Evolutionary conservation across 768 basidiomycete species (phyloP), one percentile per base, ranked within the genome.

Genomic region (Leccinum rimulosum): DNA sequence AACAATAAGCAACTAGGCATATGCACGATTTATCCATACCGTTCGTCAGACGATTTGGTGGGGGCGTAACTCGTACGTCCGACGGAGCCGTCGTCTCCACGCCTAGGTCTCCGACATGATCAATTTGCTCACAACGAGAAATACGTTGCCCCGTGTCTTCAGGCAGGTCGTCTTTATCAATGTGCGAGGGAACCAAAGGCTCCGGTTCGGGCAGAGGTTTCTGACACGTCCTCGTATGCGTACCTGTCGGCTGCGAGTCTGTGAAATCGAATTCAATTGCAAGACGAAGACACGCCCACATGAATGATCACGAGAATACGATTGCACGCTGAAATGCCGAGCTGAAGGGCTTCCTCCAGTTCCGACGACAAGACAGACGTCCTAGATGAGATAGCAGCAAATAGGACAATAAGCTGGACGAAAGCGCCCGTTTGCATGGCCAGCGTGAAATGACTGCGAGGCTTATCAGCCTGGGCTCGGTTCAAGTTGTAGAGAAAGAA

Each of bases 341-440:
- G 64, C n/a, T 72, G 65, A 5, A 83, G 64, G 43, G 70, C 71
- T 9, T 79, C 76, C 2, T 68, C 64, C 2, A 87, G 61, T 60
- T 85, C 83, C 38, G 70, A 64, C 25, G 78, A 68, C 31, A 88
- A 66, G 4, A 70, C 66, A 27, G 73, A 74, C 68, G 89, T 70
- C 57, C 90, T 80, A 3, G 87, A 87, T 48, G 80, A 73, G 40
- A 89, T 80, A 12, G 84, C 88, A 25, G 78, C 75, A 45, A 92
- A 76, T 5, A 83, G 75, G 50, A 93, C 67, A n/a, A 86, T 72
- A 15, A 89, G 68, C 61, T 88, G 87, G 12, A 88, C 75, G 66
- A 93, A 93, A 17, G 89, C 85, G 17, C 86, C 89, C 1, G 83
- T 80, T 68, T 87, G 88, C 78, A 93, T 82, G 35, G 82, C 81